These are phyloP conservation scores for Aspergillus ibericus DNA, from an alignment of 2,329 filamentous ascomycete species.

Conservation along the genomic window DNA sequence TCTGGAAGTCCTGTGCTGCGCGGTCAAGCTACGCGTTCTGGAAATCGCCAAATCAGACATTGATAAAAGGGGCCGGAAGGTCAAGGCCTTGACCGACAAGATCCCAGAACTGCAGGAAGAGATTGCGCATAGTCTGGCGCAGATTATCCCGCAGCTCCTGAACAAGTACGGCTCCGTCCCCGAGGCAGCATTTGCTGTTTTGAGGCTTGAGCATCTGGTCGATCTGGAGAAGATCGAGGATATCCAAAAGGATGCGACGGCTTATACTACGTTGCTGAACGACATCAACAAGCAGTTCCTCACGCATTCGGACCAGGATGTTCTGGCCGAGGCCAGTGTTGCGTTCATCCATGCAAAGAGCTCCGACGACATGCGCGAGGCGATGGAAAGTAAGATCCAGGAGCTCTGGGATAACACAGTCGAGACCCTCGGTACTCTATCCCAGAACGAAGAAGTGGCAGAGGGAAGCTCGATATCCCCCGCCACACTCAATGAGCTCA, in stretches of 20 bases:
- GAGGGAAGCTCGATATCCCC: conserved; percentile 67
- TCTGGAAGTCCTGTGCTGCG: conserved; percentile 80
- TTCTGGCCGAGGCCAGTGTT: conserved; percentile 78
- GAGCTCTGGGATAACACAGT: conserved; percentile 83
- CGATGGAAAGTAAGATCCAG: conserved; percentile 76
- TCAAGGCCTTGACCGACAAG: conserved; percentile 62
- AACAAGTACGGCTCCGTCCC: conserved; percentile 93
- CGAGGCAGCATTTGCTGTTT: conserved; percentile 78
- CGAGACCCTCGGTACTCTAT: conserved; percentile 69
- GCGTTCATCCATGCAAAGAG: conserved; percentile 82
- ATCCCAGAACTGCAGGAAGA: conserved; percentile 71
- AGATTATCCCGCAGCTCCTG: conserved; percentile 77
- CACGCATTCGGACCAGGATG: conserved; percentile 82
- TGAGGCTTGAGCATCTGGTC: conserved; percentile 81
- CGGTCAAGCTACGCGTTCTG: conserved; percentile 72
- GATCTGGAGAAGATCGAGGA: conserved; percentile 87
- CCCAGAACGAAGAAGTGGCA: conserved; percentile 70
- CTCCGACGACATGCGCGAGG: conserved; percentile 84
- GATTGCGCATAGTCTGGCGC: conserved; percentile 73
- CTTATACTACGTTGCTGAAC: conserved; percentile 77
- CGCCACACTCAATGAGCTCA: conserved; percentile 66
- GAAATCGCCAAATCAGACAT: conserved; percentile 63
- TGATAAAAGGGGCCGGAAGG: conserved; percentile 57
- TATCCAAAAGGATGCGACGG: conserved; percentile 78
- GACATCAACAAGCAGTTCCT: conserved; percentile 93